phyloP scores from a whole-genome alignment of 805 yeast species.

The Cyberlindnera sargentensis region DNA sequence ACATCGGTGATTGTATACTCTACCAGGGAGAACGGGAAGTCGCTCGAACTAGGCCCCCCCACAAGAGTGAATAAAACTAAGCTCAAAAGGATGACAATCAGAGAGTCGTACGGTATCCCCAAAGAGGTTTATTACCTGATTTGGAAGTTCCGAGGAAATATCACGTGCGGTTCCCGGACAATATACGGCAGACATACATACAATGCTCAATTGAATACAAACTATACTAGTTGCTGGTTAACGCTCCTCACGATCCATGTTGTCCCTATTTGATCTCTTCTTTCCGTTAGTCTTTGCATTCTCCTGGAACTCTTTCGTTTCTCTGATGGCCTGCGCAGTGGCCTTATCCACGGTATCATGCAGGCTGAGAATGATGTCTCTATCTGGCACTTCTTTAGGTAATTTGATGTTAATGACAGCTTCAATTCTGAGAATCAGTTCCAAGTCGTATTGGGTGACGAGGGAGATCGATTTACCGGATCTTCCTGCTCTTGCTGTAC shows the following conservation, averaged over 20 bases:
- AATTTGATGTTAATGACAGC: constrained; percentile 77
- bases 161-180: too few relatives aligned
- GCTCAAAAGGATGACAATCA: too few relatives aligned
- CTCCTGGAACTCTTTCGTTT: constrained; percentile 26
- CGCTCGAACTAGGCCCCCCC: too few relatives aligned
- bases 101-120: too few relatives aligned
- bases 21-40: too few relatives aligned
- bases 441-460: constrained; percentile 93
- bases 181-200: too few relatives aligned
- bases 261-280: constrained; percentile 10
- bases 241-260: constrained; percentile 22
- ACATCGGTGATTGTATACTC: constrained; percentile 12
- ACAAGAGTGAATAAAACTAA: too few relatives aligned
- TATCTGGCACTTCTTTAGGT: constrained; percentile 76
- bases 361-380: constrained; percentile 66
- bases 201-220: too few relatives aligned
- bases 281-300: constrained; percentile 14
- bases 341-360: constrained; percentile 90
- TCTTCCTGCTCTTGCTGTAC: constrained; percentile 97
- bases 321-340: constrained; percentile 74
- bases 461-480: constrained; percentile 82
- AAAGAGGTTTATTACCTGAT: too few relatives aligned
- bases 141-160: too few relatives aligned
- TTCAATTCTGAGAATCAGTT: constrained; percentile 81
- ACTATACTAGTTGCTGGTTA: neutral